Conservation (phyloP, 2,329 filamentous ascomycete species). For the Sporothrix phasma region DNA sequence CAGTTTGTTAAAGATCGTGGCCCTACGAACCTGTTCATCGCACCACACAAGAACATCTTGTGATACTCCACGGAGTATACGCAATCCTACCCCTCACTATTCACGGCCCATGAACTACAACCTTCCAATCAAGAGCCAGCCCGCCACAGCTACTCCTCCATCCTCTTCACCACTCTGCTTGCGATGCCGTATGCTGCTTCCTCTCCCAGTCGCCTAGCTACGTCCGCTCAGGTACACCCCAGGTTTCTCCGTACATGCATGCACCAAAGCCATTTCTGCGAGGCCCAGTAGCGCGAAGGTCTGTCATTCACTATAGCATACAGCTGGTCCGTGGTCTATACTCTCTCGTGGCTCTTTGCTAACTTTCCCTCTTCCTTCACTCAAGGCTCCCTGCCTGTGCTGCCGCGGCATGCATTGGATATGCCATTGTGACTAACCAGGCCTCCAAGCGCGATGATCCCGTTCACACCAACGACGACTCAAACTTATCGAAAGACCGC, state of each 20-base stretch:
- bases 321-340: neutral
- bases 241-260: constrained; percentile 25
- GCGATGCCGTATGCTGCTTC: constrained; percentile 7
- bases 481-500: neutral
- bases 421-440: constrained; percentile 10
- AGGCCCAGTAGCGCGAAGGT: constrained; percentile 10
- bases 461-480: constrained; percentile 5
- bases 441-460: constrained; percentile 5
- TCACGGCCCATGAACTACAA: neutral
- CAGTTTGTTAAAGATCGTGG: no score
- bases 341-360: neutral
- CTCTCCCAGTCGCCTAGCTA: constrained; percentile 15
- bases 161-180: neutral
- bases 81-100: no score
- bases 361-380: neutral
- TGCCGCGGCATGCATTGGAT: constrained; percentile 13
- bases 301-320: neutral
- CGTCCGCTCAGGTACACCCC: constrained; percentile 25
- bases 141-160: neutral
- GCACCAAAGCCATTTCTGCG: constrained; percentile 14
- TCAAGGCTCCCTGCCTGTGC: constrained; percentile 13
- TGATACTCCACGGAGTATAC: no score
- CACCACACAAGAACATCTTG: neutral
- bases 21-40: neutral
- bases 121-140: neutral